Conservation (phyloP, 225 moss, liverwort and hornwort species). For the Polytrichum formosum region DNA sequence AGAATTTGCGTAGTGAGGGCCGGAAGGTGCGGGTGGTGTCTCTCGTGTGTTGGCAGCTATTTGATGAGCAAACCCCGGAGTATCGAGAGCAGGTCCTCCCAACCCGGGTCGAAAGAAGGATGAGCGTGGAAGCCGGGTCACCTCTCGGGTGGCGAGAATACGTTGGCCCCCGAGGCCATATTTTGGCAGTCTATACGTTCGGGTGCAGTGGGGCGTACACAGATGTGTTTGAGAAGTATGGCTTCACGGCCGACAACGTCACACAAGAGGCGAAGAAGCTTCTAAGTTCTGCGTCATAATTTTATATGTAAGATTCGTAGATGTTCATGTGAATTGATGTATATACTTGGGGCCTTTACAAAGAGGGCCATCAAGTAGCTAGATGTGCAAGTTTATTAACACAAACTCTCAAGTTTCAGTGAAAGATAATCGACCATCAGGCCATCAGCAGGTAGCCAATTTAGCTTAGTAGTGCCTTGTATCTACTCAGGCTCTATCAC, state of each 20-base stretch:
- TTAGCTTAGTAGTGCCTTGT: too few relatives aligned
- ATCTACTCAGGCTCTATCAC: too few relatives aligned
- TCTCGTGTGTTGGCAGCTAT: conserved; percentile 74
- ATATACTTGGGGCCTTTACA: too few relatives aligned
- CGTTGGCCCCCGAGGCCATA: conserved; percentile 48
- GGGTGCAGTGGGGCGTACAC: conserved; percentile 74
- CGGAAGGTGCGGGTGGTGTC: conserved; percentile 68
- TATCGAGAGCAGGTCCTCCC: conserved; percentile 58
- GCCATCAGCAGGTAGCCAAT: too few relatives aligned
- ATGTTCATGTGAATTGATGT: background rate
- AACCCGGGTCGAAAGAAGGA: conserved; percentile 35
- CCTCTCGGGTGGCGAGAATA: conserved; percentile 80
- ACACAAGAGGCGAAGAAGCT: conserved; percentile 38
- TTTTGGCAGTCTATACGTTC: conserved; percentile 56
- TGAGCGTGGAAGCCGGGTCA: conserved; percentile 74
- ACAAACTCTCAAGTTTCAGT: too few relatives aligned
- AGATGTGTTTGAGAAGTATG: conserved; percentile 61
- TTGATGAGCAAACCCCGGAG: conserved; percentile 49
- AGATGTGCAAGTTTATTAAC: too few relatives aligned
- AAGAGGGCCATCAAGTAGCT: too few relatives aligned
- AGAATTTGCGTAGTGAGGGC: conserved; percentile 39
- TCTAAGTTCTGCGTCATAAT: conserved; percentile 14
- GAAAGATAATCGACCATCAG: too few relatives aligned
- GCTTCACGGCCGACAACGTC: conserved; percentile 54
- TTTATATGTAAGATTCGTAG: background rate